A percentile compares a stretch with the other conserved stretches of the same genome.
phyloP scores from a whole-genome alignment of 2,329 filamentous ascomycete genomes.

The Ploettnerulaceae sp. region DNA sequence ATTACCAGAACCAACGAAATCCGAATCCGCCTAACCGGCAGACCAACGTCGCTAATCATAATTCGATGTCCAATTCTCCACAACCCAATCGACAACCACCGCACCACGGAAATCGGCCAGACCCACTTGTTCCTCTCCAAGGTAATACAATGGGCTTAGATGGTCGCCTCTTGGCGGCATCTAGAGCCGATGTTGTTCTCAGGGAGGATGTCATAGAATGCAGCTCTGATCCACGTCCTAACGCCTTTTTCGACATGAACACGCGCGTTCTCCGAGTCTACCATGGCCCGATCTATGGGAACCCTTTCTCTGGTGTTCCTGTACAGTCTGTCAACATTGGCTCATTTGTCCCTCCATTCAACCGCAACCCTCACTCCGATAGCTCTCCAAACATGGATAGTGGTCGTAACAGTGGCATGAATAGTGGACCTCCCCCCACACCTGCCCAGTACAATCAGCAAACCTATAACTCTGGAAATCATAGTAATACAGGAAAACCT shows the following conservation, averaged over 20 bases:
- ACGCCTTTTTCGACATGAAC: slow-evolving; percentile 53
- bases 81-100: neutral
- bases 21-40: neutral
- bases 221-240: slow-evolving; percentile 50
- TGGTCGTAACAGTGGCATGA: neutral
- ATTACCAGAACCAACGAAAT: neutral
- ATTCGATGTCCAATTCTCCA: neutral
- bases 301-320: slow-evolving; percentile 46
- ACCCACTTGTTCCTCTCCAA: neutral
- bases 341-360: slow-evolving; percentile 23
- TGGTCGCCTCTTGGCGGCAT: neutral
- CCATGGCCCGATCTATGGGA: slow-evolving; percentile 52
- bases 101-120: neutral
- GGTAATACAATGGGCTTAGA: neutral
- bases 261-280: slow-evolving; percentile 52
- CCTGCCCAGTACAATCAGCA: neutral
- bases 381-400: slow-evolving; percentile 27
- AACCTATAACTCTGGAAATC: neutral
- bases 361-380: slow-evolving; percentile 31
- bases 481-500: slow-evolving; percentile 5
- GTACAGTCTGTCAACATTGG: slow-evolving; percentile 36
- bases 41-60: too few relatives aligned
- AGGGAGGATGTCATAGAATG: slow-evolving; percentile 52
- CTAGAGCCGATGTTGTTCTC: slow-evolving; percentile 39
- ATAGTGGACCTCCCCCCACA: slow-evolving; percentile 7